A percentile compares a stretch with the other conserved stretches of the same genome.
phyloP scores from a whole-genome alignment of 2,329 filamentous ascomycete species.

The Scedosporium dehoogii region DNA sequence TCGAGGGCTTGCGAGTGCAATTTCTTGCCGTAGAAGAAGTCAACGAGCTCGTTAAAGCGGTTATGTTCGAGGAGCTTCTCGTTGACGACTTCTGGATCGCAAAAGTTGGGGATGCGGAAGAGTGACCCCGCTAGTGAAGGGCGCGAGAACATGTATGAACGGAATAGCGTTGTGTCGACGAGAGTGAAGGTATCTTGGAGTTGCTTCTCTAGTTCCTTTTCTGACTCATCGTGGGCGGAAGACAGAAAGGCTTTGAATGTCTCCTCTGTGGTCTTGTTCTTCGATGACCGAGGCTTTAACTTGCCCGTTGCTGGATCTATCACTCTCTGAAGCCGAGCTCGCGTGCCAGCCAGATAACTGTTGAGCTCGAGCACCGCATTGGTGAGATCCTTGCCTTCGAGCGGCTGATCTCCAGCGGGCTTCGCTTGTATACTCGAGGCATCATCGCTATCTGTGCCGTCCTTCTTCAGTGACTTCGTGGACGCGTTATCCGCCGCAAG shows the following conservation, averaged over 20 bases:
- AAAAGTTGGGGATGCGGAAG: conserved; percentile 95
- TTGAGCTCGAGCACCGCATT: conserved; percentile 74
- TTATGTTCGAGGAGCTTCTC: conserved; percentile 82
- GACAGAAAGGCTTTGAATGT: conserved; percentile 47
- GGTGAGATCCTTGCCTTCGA: conserved; percentile 75
- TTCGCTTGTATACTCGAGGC: conserved; percentile 40
- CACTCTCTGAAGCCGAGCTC: conserved; percentile 52
- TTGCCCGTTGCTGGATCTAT: conserved; percentile 54
- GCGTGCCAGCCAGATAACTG: conserved; percentile 79
- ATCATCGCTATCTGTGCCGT: conserved; percentile 38
- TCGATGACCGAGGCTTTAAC: conserved; percentile 39
- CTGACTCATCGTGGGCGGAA: conserved; percentile 33
- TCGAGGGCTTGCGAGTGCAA: conserved; percentile 81
- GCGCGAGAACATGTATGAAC: conserved; percentile 86
- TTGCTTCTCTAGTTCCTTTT: conserved; percentile 57
- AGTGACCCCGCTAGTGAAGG: conserved; percentile 78
- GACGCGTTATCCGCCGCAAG: conserved; percentile 45
- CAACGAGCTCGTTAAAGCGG: conserved; percentile 88
- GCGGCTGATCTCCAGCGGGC: conserved; percentile 35
- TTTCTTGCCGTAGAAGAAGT: conserved; percentile 93
- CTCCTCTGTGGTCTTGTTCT: conserved; percentile 33
- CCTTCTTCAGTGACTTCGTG: conserved; percentile 47
- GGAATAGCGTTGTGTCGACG: conserved; percentile 90
- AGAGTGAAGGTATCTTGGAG: conserved; percentile 69
- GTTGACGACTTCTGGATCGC: conserved; percentile 90